Conservation (phyloP, 768 basidiomycete genomes). For the Panus rudis region DNA sequence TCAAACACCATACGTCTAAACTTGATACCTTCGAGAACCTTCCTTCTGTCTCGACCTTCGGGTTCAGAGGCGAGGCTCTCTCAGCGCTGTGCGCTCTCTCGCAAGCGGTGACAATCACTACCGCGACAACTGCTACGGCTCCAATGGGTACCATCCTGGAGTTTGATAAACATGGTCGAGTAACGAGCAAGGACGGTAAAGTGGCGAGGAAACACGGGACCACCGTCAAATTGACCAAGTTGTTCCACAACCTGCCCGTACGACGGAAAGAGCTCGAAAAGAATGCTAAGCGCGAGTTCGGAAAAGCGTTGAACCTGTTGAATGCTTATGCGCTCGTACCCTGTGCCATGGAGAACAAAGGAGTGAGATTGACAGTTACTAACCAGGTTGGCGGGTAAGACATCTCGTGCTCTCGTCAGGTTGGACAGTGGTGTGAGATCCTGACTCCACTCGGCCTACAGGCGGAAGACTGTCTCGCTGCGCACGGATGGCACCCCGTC, state of each 20-base stretch:
- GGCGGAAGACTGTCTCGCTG: conserved; percentile 62
- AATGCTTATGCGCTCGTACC: conserved; percentile 88
- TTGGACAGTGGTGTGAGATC: neutral
- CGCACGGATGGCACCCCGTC: conserved; percentile 64
- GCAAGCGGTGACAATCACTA: conserved; percentile 62
- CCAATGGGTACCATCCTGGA: conserved; percentile 80
- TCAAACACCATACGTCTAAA: conserved; percentile 95
- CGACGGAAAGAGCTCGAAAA: conserved; percentile 86
- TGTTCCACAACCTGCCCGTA: conserved; percentile 83
- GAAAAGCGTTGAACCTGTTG: conserved; percentile 73
- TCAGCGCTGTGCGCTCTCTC: conserved; percentile 87
- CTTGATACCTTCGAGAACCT: conserved; percentile 71
- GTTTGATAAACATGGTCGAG: conserved; percentile 58
- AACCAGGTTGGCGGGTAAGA: conserved; percentile 70
- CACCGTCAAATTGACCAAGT: conserved; percentile 59
- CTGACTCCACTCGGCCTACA: conserved; percentile 18
- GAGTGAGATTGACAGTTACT: conserved; percentile 66
- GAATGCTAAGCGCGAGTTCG: conserved; percentile 85
- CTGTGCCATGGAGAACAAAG: conserved; percentile 47
- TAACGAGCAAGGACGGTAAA: conserved; percentile 44
- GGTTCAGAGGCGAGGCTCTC: conserved; percentile 94
- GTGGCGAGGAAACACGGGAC: conserved; percentile 91
- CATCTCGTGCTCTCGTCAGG: conserved; percentile 4
- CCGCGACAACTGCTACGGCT: conserved; percentile 60
- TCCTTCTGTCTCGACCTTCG: conserved; percentile 69